A percentile compares a stretch with the other conserved stretches of the same genome.
These are phyloP conservation scores for Leptodermis oblonga DNA, from an alignment of 257 asterid genomes.

Conservation along the genomic window DNA sequence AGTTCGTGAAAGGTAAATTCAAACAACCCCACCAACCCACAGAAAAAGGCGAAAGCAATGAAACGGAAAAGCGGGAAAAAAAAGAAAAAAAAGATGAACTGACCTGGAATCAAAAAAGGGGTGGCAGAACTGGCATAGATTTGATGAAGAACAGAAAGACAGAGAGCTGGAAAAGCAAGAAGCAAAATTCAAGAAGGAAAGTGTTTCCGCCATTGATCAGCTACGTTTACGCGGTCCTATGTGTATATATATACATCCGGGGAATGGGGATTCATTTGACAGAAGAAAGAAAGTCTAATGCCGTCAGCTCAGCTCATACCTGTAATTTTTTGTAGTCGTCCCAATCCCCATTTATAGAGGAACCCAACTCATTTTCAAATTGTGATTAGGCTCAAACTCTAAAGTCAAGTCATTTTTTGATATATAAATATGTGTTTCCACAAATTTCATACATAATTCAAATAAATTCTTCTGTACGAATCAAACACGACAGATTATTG, in stretches of 20 bases:
- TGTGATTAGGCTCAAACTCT: no score
- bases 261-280: no score
- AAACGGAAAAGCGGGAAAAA: neutral
- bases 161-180: neutral
- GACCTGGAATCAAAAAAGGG: conserved; percentile 17
- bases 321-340: no score
- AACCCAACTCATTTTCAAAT: no score
- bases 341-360: no score
- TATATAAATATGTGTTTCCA: no score
- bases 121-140: neutral
- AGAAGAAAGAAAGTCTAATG: no score
- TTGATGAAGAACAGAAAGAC: neutral
- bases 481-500: no score
- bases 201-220: conserved; percentile 8
- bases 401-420: no score
- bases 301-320: conserved; percentile 2
- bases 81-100: neutral
- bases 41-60: neutral
- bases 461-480: no score
- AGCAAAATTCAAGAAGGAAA: neutral
- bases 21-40: neutral
- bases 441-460: no score
- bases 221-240: neutral
- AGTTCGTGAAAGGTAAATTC: neutral
- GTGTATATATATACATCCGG: no score